Evolutionary conservation across 345 rosid species (phyloP), one percentile per base, ranked within the genome.

Genomic region (Pistacia integerrima): DNA sequence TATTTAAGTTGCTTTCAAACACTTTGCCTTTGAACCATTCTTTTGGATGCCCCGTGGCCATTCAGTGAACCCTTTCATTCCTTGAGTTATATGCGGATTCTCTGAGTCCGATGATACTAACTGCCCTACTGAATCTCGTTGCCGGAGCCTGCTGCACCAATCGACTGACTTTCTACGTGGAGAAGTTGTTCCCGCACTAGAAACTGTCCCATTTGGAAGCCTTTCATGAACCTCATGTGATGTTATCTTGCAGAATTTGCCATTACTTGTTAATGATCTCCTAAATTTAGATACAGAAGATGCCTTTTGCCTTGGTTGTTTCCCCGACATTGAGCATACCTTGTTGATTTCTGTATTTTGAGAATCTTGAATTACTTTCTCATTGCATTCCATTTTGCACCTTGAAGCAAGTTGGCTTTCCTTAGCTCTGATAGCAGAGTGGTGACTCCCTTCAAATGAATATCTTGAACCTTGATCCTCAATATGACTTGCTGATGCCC

Each of bases 41-140:
- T 80, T 78, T 35, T 33, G 56, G 25, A 44, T 57, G 41, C 72
- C 64, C 41, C 73, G 44, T 11, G 85, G 72, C 82, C 76, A 73
- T 75, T 73, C 75, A 30, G 52, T 48, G 57, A 17, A 4, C 51
- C 73, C 79, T 75, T 79, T 84, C 71, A 75, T 76, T 63, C 80
- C 87, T 51, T 44, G 73, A 30, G 64, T 62, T 35, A 72, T 51
- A 17, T 68, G 82, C 49, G 83, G 82, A 75, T 86, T 79, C 52
- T 14, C 52, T 22, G 0, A 35, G 64, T 71, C 49, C 2, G 30
- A 30, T 49, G 56, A 63, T 49, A 64, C 25, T 48, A 65, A 65
- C n/a, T 70, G 74, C 41, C 62, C 69, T 14, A 59, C 14, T 16
- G 57, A 17, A 46, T 78, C 20, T 38, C 9, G 68, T 64, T 54